Conservation (phyloP, 768 basidiomycete species). For the Gymnopilus dilepis region DNA sequence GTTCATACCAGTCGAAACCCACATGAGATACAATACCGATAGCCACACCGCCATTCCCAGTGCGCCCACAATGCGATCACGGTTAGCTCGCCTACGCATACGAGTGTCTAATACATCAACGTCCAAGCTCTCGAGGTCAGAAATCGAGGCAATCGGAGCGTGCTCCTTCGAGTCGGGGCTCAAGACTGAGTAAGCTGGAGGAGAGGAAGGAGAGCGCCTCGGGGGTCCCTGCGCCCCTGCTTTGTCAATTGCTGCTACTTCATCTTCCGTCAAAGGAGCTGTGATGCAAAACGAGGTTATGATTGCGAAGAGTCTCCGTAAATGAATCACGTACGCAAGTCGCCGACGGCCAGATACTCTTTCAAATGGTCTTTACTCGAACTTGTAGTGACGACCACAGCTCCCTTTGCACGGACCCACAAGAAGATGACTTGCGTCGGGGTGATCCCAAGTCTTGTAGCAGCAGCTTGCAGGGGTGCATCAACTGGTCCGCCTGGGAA, state of each 20-base stretch:
- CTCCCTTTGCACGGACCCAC: constrained; percentile 73
- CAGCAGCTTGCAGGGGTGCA: constrained; percentile 53
- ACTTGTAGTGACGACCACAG: constrained; percentile 71
- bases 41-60: not conserved
- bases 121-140: not conserved
- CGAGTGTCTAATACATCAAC: not conserved
- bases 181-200: not conserved
- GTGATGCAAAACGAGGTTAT: constrained; percentile 4
- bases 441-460: constrained; percentile 57
- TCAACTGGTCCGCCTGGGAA: constrained; percentile 72
- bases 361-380: constrained; percentile 62
- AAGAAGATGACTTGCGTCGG: constrained; percentile 69
- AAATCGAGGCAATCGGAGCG: not conserved
- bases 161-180: not conserved
- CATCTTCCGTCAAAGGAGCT: constrained; percentile 61
- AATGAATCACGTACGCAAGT: constrained; percentile 42
- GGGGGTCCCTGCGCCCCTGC: constrained; percentile 62
- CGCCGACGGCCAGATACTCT: constrained; percentile 70
- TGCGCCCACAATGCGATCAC: not conserved
- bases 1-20: not conserved
- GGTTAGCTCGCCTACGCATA: not conserved
- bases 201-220: not conserved
- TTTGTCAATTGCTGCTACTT: constrained; percentile 66
- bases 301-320: not conserved
- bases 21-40: not conserved